Base-by-base conservation (phyloP, 2,329 filamentous ascomycete genomes). In the Aspergillus carbonarius region DNA sequence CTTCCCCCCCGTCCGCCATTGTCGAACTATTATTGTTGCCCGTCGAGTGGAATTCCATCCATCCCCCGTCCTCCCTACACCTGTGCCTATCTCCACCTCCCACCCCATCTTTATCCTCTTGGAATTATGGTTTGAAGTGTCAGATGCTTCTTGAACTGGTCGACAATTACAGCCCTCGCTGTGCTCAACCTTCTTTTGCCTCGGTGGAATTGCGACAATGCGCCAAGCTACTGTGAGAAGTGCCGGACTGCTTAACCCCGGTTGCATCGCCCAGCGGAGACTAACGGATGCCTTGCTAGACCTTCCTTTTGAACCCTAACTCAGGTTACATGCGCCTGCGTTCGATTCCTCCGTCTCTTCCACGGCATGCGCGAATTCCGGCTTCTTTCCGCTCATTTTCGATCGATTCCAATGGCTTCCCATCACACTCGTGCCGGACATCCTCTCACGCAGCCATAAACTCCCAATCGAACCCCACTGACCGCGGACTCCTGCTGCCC, bases 221-320 rank as follows among this genome's bases (percentile, higher is more conserved):
- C 70, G 67, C 63, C 65, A 68, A 65, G 60, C 67, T 60, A 68
- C 67, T 48, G 73, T 75, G 70, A 64, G 69, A 60, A 30, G 42
- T 34, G 30, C 34, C 34, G 27, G 32, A 37, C 10, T 37, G 15
- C 20, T 8, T 42, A 3, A 32, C 15, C 50, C n/a, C 12, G 37
- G 30, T 32, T 18, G 5, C 17, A 32, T 5, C 51, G 17, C 23
- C 39, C 27, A 9, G n/a, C 25, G n/a, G 27, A 35, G 30, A 12
- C 62, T 64, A 55, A 58, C 48, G 44, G 23, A 13, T 55, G 27
- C 18, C 42, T 46, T 23, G 59, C 56, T 63, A 73, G 71, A 59
- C 54, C 63, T 59, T 63, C 64, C 50, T 62, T 64, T 57, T 64
- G 54, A 61, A 63, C 47, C 57, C 66, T 37, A 60, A 60, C 23